phyloP scores from a whole-genome alignment of 345 rosid species.

The Leavenworthia alabamica region DNA sequence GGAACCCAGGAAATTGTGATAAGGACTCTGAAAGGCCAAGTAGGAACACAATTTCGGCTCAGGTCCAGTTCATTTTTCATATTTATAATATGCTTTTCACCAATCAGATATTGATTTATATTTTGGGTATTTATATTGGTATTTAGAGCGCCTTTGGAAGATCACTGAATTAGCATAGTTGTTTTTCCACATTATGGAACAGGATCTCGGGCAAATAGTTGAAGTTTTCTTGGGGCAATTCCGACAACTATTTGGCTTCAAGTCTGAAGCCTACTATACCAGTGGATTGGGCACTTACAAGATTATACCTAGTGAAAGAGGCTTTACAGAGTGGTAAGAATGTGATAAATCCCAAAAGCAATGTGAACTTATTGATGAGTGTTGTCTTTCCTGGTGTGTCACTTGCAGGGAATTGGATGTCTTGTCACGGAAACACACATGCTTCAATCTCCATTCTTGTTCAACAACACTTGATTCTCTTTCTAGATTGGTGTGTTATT shows the following conservation, averaged over 20 bases:
- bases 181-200: slow-evolving; percentile 30
- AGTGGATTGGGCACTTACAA: slow-evolving; percentile 56
- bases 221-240: slow-evolving; percentile 92
- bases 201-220: slow-evolving; percentile 71
- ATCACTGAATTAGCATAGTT: neutral
- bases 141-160: no score
- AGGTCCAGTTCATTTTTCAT: slow-evolving; percentile 40
- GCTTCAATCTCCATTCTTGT: slow-evolving; percentile 84
- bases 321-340: slow-evolving; percentile 83
- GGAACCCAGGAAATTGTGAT: slow-evolving; percentile 62
- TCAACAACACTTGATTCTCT: slow-evolving; percentile 87
- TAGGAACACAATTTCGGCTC: slow-evolving; percentile 41
- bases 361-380: neutral
- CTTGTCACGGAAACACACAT: slow-evolving; percentile 70
- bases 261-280: slow-evolving; percentile 44
- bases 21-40: slow-evolving; percentile 38
- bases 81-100: neutral
- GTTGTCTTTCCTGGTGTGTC: neutral
- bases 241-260: slow-evolving; percentile 80
- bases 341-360: neutral
- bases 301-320: slow-evolving; percentile 67
- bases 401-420: slow-evolving; percentile 80
- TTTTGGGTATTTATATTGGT: no score
- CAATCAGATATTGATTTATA: neutral
- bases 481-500: slow-evolving; percentile 66